phyloP scores from a whole-genome alignment of 2,329 filamentous ascomycete genomes.

The Colletotrichum sp. region DNA sequence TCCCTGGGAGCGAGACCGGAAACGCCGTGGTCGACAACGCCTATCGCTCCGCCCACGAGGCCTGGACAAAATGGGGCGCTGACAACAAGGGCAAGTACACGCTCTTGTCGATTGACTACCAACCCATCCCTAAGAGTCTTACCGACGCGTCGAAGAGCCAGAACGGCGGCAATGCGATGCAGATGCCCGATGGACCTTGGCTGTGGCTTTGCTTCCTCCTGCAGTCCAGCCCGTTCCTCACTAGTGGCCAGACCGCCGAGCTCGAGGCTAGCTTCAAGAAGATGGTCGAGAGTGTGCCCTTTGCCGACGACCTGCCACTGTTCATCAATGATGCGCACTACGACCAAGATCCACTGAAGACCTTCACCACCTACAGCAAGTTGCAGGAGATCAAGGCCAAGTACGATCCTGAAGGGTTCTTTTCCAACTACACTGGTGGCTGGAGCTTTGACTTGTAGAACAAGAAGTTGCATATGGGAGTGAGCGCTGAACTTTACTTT shows the following conservation, averaged over 20 bases:
- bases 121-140: not conserved
- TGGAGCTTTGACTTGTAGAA: not conserved
- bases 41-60: not conserved
- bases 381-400: conserved; percentile 28
- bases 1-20: not conserved
- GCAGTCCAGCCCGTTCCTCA: not conserved
- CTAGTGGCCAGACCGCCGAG: not conserved
- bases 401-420: conserved; percentile 35
- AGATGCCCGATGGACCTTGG: not conserved
- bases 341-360: not conserved
- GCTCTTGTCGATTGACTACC: not conserved
- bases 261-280: not conserved
- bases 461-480: not conserved
- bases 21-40: not conserved
- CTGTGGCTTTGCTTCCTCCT: not conserved
- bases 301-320: not conserved
- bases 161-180: not conserved
- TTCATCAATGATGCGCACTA: not conserved
- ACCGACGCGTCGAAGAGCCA: not conserved
- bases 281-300: not conserved
- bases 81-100: not conserved
- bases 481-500: not conserved
- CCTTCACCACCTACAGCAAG: not conserved
- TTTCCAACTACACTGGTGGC: conserved; percentile 9
- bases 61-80: not conserved